phyloP scores from a whole-genome alignment of 169 alveolate species.

The Cryptosporidium felis region DNA sequence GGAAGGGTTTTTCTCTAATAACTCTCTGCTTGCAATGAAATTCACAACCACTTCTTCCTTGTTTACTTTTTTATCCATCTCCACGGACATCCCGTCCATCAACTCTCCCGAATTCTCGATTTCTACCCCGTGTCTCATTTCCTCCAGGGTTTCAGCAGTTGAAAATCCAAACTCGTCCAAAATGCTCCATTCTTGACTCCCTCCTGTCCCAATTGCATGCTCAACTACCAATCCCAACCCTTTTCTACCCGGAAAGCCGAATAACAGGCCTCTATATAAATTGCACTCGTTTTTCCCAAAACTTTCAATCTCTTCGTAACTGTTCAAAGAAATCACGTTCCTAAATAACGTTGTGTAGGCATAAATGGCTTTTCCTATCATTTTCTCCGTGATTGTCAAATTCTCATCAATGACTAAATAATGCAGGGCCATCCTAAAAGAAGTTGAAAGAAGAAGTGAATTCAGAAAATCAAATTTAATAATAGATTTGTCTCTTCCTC shows the following conservation, averaged over 20 bases:
- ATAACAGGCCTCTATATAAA: not conserved
- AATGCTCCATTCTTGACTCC: slow-evolving; percentile 7
- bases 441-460: too few species aligned
- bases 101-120: slow-evolving; percentile 3
- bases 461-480: too few species aligned
- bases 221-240: slow-evolving; percentile 25
- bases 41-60: slow-evolving; percentile 18
- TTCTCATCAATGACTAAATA: not conserved
- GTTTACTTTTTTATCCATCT: not conserved
- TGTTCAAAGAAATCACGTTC: not conserved
- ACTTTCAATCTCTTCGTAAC: slow-evolving; percentile 6
- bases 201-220: slow-evolving; percentile 55
- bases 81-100: slow-evolving; percentile 12
- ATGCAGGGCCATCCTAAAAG: not conserved
- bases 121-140: not conserved
- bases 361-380: slow-evolving; percentile 23
- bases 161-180: not conserved
- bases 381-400: not conserved
- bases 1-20: not conserved
- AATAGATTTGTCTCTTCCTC: too few species aligned
- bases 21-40: slow-evolving; percentile 14
- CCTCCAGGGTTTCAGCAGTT: not conserved
- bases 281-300: slow-evolving; percentile 5
- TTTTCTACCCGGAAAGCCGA: not conserved
- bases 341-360: not conserved